phyloP scores from a whole-genome alignment of 2,329 filamentous ascomycete species.

The Pseudocercospora macadamiae region DNA sequence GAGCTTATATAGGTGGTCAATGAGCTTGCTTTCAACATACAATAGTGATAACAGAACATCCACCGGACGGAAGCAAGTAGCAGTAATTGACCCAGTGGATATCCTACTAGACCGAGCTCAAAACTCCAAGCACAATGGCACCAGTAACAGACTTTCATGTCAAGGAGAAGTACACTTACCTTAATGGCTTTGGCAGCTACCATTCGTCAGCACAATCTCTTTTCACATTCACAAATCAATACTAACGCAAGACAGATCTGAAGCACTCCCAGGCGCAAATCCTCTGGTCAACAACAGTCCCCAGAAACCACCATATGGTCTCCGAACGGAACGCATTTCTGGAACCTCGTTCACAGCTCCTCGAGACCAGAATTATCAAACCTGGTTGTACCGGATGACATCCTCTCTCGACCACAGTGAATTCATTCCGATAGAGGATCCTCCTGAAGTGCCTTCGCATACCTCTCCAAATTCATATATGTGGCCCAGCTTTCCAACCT shows the following conservation, averaged over 20 bases:
- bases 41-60: no score
- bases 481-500: constrained; percentile 31
- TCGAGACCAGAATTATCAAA: constrained; percentile 57
- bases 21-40: no score
- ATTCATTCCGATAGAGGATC: constrained; percentile 12
- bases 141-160: constrained; percentile 64
- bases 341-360: constrained; percentile 62
- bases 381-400: constrained; percentile 59
- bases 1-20: no score
- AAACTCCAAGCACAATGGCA: constrained; percentile 29
- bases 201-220: constrained; percentile 58
- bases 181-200: constrained; percentile 74
- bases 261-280: constrained; percentile 72
- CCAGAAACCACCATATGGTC: constrained; percentile 73
- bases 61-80: no score
- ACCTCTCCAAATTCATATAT: constrained; percentile 23
- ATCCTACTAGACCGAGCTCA: no score
- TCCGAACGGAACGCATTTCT: constrained; percentile 72
- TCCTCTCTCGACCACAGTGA: constrained; percentile 30
- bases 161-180: constrained; percentile 71
- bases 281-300: constrained; percentile 77
- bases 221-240: not conserved
- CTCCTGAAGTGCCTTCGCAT: constrained; percentile 1
- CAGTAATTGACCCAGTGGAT: no score
- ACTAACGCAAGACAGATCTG: constrained; percentile 48